A percentile compares a stretch with the other conserved stretches of the same genome.
Evolutionary conservation across 2,329 filamentous ascomycete species (phyloP).

Genomic region (Trichoderma polysporum): DNA sequence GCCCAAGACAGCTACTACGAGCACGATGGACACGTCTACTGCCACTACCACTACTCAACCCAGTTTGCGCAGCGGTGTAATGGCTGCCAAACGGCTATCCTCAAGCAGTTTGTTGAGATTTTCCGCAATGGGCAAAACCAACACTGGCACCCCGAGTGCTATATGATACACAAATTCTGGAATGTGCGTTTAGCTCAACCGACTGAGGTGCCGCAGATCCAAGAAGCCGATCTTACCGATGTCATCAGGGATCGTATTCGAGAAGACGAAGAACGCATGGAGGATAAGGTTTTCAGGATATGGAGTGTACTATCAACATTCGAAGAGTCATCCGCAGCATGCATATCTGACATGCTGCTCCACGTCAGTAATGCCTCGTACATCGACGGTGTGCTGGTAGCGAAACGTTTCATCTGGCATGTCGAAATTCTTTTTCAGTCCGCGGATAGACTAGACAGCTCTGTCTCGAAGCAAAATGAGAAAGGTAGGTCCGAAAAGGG

Average conservation of each 20-base stretch:
- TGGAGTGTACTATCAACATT: slow-evolving; percentile 98
- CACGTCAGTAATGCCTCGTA: slow-evolving; percentile 98
- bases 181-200: slow-evolving; percentile 80
- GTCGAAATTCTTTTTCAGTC: slow-evolving; percentile 90
- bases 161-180: slow-evolving; percentile 99
- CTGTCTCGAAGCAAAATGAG: slow-evolving; percentile 66
- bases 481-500: slow-evolving; percentile 60
- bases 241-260: slow-evolving; percentile 74
- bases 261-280: slow-evolving; percentile 87
- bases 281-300: slow-evolving; percentile 96
- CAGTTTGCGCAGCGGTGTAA: slow-evolving; percentile 95
- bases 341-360: slow-evolving; percentile 97
- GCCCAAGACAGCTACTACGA: slow-evolving; percentile 99
- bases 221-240: slow-evolving; percentile 45
- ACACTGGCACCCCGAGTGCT: slow-evolving; percentile 99
- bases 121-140: slow-evolving; percentile 97
- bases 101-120: slow-evolving; percentile 99
- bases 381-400: slow-evolving; percentile 89
- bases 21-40: slow-evolving; percentile 94
- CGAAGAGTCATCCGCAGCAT: slow-evolving; percentile 95
- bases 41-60: slow-evolving; percentile 98
- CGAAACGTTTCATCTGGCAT: slow-evolving; percentile 94
- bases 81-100: slow-evolving; percentile 92
- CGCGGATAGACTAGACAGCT: slow-evolving; percentile 78
- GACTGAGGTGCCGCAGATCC: slow-evolving; percentile 48